A percentile compares a stretch with the other conserved stretches of the same genome.
Evolutionary conservation across 306 rosid species (phyloP).

Genomic region (Luffa aegyptiaca): DNA sequence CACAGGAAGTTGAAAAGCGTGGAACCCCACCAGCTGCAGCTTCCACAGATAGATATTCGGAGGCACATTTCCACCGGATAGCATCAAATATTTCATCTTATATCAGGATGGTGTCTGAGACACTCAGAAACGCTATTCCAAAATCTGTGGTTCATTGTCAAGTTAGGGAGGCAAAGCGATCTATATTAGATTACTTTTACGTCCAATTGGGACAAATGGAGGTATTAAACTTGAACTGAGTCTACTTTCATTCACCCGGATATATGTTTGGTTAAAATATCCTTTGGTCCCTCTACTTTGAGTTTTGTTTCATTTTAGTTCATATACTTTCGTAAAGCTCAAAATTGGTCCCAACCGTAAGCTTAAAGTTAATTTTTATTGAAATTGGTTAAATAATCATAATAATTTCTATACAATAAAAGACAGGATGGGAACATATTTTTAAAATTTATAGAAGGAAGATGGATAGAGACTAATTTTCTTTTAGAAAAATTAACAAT

Average conservation of each 20-base stretch:
- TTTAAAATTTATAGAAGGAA: too few relatives aligned
- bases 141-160: conserved; percentile 50
- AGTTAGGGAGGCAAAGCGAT: conserved; percentile 45
- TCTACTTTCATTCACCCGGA: neutral
- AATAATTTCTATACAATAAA: too few relatives aligned
- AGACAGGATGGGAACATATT: too few relatives aligned
- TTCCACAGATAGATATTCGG: conserved; percentile 27
- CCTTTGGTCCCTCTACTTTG: too few relatives aligned
- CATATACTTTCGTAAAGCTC: too few relatives aligned
- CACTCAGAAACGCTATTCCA: conserved; percentile 32
- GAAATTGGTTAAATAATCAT: too few relatives aligned
- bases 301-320: too few relatives aligned
- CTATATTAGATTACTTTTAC: conserved; percentile 36
- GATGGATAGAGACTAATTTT: too few relatives aligned
- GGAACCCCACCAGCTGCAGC: conserved; percentile 12
- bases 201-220: conserved; percentile 30
- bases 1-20: conserved; percentile 28
- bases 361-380: too few relatives aligned
- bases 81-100: conserved; percentile 38
- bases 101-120: conserved; percentile 36
- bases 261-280: neutral
- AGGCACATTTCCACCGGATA: conserved; percentile 27
- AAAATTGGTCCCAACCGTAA: too few relatives aligned
- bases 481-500: too few relatives aligned
- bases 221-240: conserved; percentile 16